phyloP scores from a whole-genome alignment of 169 alveolate species.

The Plasmodium gaboni region DNA sequence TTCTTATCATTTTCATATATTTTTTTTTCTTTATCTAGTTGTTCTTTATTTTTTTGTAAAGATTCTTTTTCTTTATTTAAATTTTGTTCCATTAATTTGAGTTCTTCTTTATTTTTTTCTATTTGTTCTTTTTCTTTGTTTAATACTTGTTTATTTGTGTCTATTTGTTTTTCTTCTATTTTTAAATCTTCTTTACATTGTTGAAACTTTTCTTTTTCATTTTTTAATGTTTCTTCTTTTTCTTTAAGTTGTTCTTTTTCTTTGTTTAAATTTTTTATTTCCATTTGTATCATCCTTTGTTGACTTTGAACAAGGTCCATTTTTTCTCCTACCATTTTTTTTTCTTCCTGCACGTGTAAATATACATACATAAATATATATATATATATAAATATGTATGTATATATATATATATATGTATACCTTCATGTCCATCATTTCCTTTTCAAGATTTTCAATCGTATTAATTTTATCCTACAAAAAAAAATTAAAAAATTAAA shows the following conservation, averaged over 20 bases:
- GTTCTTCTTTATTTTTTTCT: slow-evolving; percentile 14
- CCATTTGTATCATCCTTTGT: slow-evolving; percentile 27
- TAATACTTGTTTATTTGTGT: slow-evolving; percentile 10
- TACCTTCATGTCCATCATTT: slow-evolving; percentile 32
- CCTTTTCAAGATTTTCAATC: slow-evolving; percentile 11
- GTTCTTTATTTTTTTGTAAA: slow-evolving; percentile 19
- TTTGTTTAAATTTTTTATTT: slow-evolving; percentile 11
- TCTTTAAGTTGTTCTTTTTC: slow-evolving; percentile 1
- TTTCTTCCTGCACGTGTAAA: slow-evolving; percentile 23
- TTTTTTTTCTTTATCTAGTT: slow-evolving; percentile 30
- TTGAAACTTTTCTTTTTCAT: slow-evolving; percentile 2
- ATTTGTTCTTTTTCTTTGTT: slow-evolving; percentile 22
- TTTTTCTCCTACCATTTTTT: slow-evolving; percentile 16
- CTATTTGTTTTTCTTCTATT: slow-evolving; percentile 26
- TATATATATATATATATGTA: too few relatives aligned
- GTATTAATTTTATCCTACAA: slow-evolving; percentile 20
- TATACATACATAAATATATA: too few relatives aligned
- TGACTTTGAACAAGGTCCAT: slow-evolving; percentile 13
- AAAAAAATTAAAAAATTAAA: background rate
- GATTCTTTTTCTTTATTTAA: slow-evolving; percentile 8
- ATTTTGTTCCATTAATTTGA: background rate
- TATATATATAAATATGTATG: too few relatives aligned
- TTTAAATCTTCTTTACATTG: background rate
- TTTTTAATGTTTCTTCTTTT: background rate
- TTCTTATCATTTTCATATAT: slow-evolving; percentile 40